phyloP scores from a whole-genome alignment of 1,284 basidiomycete genomes.

The Thecaphora frezii region DNA sequence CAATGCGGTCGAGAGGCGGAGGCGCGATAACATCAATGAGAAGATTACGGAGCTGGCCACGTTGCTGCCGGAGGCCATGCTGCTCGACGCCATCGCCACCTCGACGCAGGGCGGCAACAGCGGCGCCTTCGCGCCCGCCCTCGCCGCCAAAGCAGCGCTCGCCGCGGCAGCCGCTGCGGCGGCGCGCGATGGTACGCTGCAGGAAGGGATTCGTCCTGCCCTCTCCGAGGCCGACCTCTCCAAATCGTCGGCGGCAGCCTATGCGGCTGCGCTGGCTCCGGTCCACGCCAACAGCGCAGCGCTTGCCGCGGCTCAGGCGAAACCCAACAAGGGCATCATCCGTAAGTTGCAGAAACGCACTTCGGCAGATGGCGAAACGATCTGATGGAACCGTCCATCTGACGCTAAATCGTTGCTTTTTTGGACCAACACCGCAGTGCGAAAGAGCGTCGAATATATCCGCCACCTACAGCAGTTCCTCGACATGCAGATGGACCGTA shows the following conservation, averaged over 20 bases:
- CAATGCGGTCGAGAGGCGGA: slow-evolving; percentile 83
- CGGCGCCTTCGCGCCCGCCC: slow-evolving; percentile 34
- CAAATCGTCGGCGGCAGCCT: slow-evolving; percentile 33
- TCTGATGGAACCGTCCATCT: too few species aligned
- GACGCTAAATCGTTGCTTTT: not conserved
- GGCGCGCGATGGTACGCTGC: slow-evolving; percentile 20
- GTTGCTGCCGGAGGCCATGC: slow-evolving; percentile 72
- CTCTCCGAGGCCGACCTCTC: slow-evolving; percentile 12
- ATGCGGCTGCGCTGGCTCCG: slow-evolving; percentile 43
- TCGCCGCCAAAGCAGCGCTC: slow-evolving; percentile 37
- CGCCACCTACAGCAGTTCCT: slow-evolving; percentile 54
- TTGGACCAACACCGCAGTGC: slow-evolving; percentile 6
- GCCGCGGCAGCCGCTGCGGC: slow-evolving; percentile 25
- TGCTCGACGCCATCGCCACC: slow-evolving; percentile 53
- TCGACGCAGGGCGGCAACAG: slow-evolving; percentile 49
- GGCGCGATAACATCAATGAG: slow-evolving; percentile 90
- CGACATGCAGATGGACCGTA: slow-evolving; percentile 48
- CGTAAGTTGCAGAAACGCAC: slow-evolving; percentile 12
- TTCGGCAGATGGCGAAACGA: too few species aligned
- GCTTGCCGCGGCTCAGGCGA: slow-evolving; percentile 49
- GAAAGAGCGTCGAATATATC: slow-evolving; percentile 57
- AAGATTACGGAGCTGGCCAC: slow-evolving; percentile 85
- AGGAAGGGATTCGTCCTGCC: slow-evolving; percentile 3
- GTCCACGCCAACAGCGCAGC: slow-evolving; percentile 44
- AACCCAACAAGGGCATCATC: slow-evolving; percentile 59